phyloP scores from a whole-genome alignment of 768 basidiomycete species.

The Pleurotus ostreatus region DNA sequence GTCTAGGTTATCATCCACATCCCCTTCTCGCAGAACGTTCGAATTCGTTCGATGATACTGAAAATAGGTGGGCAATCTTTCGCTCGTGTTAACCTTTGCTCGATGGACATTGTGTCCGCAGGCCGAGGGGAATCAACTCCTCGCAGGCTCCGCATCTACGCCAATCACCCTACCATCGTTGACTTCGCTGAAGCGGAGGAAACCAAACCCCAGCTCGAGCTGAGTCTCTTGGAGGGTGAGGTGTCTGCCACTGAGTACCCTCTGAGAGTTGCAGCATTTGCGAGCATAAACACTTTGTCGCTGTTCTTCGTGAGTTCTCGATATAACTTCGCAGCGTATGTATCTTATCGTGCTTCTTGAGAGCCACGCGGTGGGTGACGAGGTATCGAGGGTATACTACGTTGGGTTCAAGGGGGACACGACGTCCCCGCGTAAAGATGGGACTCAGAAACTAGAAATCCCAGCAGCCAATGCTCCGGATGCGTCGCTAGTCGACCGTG shows the following conservation, averaged over 20 bases:
- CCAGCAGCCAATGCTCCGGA: slow-evolving; percentile 82
- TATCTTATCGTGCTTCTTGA: slow-evolving; percentile 20
- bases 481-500: slow-evolving; percentile 57
- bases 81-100: background rate
- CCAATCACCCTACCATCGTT: slow-evolving; percentile 69
- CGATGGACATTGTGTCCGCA: slow-evolving; percentile 19
- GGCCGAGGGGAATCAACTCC: slow-evolving; percentile 79
- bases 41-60: slow-evolving; percentile 67
- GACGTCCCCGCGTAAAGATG: slow-evolving; percentile 49
- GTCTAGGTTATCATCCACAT: slow-evolving; percentile 74
- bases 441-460: slow-evolving; percentile 62
- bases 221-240: slow-evolving; percentile 69
- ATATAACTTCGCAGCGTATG: slow-evolving; percentile 9
- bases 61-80: slow-evolving; percentile 59
- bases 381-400: slow-evolving; percentile 67
- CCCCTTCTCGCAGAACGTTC: slow-evolving; percentile 76
- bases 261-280: slow-evolving; percentile 68
- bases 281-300: slow-evolving; percentile 69
- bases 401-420: slow-evolving; percentile 81
- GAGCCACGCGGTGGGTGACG: slow-evolving; percentile 67
- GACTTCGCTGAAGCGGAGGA: slow-evolving; percentile 74
- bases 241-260: slow-evolving; percentile 72
- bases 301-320: slow-evolving; percentile 69
- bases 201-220: slow-evolving; percentile 66
- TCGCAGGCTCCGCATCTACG: slow-evolving; percentile 69